Evolutionary conservation across 2,329 filamentous ascomycete genomes (phyloP).

Genomic region (Pyrenophora graminea): DNA sequence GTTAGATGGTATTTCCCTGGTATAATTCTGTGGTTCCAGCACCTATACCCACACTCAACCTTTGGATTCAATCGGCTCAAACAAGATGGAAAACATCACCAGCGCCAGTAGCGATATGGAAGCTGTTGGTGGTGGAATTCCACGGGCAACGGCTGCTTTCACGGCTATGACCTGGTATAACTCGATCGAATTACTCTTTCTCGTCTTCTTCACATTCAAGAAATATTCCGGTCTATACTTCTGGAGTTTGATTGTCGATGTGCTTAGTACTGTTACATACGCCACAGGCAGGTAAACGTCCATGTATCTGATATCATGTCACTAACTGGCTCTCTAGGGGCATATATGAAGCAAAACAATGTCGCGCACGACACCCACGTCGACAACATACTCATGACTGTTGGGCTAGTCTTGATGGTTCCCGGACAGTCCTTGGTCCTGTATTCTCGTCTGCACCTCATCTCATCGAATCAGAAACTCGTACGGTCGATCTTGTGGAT

Average conservation of each 20-base stretch:
- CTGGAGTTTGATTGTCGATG: constrained; percentile 16
- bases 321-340: constrained; percentile 6
- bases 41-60: not conserved
- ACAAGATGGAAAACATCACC: not conserved
- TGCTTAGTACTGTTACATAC: constrained; percentile 15
- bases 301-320: too few species aligned
- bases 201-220: constrained; percentile 23
- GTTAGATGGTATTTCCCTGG: not conserved
- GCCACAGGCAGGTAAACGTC: constrained; percentile 3
- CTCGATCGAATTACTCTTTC: constrained; percentile 21
- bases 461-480: constrained; percentile 6
- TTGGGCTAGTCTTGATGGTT: constrained; percentile 62
- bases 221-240: constrained; percentile 22
- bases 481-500: constrained; percentile 53
- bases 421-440: constrained; percentile 63
- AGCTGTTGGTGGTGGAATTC: constrained; percentile 7
- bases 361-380: constrained; percentile 16
- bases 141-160: constrained; percentile 15
- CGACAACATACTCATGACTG: constrained; percentile 43
- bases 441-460: constrained; percentile 54
- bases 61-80: not conserved
- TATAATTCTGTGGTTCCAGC: not conserved
- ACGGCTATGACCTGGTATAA: constrained; percentile 25
- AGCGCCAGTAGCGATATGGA: constrained; percentile 15
- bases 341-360: constrained; percentile 6